phyloP scores from a whole-genome alignment of 768 basidiomycete genomes.

The Suillus subalutaceus region DNA sequence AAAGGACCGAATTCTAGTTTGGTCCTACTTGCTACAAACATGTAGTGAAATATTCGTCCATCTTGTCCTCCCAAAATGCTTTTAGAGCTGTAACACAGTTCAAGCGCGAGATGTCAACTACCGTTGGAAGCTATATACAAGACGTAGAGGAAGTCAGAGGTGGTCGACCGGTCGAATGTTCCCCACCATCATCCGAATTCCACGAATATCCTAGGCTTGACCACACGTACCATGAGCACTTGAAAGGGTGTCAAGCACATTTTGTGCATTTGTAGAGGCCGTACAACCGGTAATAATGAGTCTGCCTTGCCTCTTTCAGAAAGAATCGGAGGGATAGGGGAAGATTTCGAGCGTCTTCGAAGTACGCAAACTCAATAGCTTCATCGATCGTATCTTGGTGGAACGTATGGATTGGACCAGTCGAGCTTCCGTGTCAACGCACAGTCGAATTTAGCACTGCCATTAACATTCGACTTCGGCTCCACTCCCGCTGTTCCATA shows the following conservation, averaged over 20 bases:
- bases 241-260: constrained; percentile 14
- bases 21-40: background rate
- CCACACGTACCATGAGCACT: constrained; percentile 7
- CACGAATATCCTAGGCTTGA: constrained; percentile 17
- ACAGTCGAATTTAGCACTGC: constrained; percentile 13
- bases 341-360: constrained; percentile 10
- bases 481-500: background rate
- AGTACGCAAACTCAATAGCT: constrained; percentile 8
- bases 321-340: constrained; percentile 12
- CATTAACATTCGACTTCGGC: background rate
- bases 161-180: background rate
- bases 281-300: background rate
- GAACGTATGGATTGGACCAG: constrained; percentile 12
- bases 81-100: background rate
- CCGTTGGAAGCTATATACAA: background rate
- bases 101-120: background rate
- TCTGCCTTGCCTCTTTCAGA: constrained; percentile 18
- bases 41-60: background rate
- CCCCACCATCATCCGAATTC: constrained; percentile 15
- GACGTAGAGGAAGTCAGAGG: background rate
- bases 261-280: background rate
- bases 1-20: background rate
- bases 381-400: constrained; percentile 16
- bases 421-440: constrained; percentile 14
- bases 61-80: background rate